Base-by-base conservation (phyloP, 768 basidiomycete genomes). In the Cytidiella melzeri region DNA sequence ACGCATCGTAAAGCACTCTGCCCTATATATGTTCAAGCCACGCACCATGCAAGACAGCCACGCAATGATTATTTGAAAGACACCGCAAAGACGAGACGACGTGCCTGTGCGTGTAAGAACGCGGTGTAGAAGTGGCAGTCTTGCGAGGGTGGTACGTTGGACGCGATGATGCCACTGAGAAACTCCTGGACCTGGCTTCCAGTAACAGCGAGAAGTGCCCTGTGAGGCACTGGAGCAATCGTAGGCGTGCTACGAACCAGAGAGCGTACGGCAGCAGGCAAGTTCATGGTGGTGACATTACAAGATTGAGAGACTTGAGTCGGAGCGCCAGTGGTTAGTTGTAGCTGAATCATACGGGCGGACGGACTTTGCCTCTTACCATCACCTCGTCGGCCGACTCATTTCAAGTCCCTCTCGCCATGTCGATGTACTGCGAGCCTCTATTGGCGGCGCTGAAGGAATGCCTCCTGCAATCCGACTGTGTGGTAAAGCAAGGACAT, bases 1-100 rank as follows among this genome's bases (percentile, higher is more conserved):
- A 93, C 44, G 86, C 68, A 64, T 97, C 94, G 61, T 92, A 84
- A 41, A 96, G 71, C 25, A 98, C 81, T 62, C 93, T 78, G 36
- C 95, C 95, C 92, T 94, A 48, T 24, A 39, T 12, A 12, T 10
- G 25, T 48, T 5, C 13, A 36, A 28, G 24, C 19, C 2, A 9
- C 40, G 28, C 11, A 37, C 15, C 5, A 21, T 2, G 20, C 34
- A 40, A 6, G 38, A 12, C n/a, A n/a, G n/a, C n/a, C n/a, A n/a
- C 40, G 47, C 40, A 21, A 9, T 4, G 3, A 1, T 4, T 41
- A 39, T 2, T 19, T 44, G 12, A 34, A 47, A 9, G 34, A 12
- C 25, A 43, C 11, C n/a, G 36, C 2, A 20, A 37, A 15, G 18
- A 41, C 19, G 23, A 36, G 42, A 36, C 42, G 48, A 52, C 57